Evolutionary conservation across 1,139 yeast genomes (phyloP).

Genomic region (Candida glucosophila): DNA sequence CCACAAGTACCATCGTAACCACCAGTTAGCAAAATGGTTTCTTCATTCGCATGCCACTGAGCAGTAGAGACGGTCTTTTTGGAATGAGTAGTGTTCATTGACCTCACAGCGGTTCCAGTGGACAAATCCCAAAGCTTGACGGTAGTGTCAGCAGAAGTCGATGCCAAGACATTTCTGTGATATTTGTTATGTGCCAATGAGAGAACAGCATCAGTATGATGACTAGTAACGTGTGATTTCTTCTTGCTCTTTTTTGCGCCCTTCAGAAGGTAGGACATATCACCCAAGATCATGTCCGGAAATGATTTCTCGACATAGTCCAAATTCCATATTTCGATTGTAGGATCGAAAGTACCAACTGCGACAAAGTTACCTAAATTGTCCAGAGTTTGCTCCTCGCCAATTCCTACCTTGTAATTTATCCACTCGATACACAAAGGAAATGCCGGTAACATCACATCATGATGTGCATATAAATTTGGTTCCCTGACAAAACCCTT

Average conservation of each 20-base stretch:
- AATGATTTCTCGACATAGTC: conserved; percentile 89
- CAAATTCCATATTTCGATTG: conserved; percentile 93
- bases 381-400: conserved; percentile 23
- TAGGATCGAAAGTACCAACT: conserved; percentile 94
- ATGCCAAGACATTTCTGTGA: conserved; percentile 81
- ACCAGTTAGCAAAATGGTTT: conserved; percentile 80
- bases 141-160: conserved; percentile 93
- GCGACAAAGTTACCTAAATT: conserved; percentile 88
- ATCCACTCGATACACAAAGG: conserved; percentile 97
- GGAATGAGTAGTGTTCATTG: conserved; percentile 48
- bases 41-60: conserved; percentile 74
- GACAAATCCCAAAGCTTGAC: conserved; percentile 92
- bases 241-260: conserved; percentile 43
- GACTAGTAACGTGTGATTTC: conserved; percentile 53
- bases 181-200: conserved; percentile 75
- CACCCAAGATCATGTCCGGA: conserved; percentile 91
- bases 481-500: conserved; percentile 64
- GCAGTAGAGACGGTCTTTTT: conserved; percentile 78
- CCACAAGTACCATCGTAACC: conserved; percentile 85
- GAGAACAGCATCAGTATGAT: conserved; percentile 91
- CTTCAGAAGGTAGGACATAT: conserved; percentile 41
- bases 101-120: conserved; percentile 65
- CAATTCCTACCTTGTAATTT: conserved; percentile 56
- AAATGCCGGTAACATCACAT: conserved; percentile 92
- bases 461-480: conserved; percentile 88